Evolutionary conservation across 257 asterid genomes (phyloP).

Genomic region (Phtheirospermum japonicum): DNA sequence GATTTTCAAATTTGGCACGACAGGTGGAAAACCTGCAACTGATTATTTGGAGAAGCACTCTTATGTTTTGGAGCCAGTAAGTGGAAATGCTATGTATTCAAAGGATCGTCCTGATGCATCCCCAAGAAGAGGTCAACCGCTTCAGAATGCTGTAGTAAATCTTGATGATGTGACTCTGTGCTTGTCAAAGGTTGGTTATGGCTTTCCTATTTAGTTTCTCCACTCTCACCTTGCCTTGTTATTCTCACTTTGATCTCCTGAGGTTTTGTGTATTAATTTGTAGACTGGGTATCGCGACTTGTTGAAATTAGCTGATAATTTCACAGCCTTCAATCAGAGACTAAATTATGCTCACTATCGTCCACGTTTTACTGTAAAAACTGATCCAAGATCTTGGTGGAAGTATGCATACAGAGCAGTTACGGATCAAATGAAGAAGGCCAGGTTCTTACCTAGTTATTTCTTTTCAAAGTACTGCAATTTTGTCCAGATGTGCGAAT

Average conservation of each 20-base stretch:
- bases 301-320: conserved; percentile 87
- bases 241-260: conserved; percentile 8
- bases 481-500: conserved; percentile 8
- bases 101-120: conserved; percentile 69
- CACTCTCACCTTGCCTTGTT: conserved; percentile 1
- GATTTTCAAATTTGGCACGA: conserved; percentile 84
- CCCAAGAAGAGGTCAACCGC: conserved; percentile 50
- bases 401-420: conserved; percentile 77
- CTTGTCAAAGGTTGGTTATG: conserved; percentile 71
- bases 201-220: conserved; percentile 21
- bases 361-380: conserved; percentile 59
- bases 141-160: conserved; percentile 76
- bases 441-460: conserved; percentile 50
- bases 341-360: conserved; percentile 85
- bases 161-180: conserved; percentile 94
- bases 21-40: conserved; percentile 71
- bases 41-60: conserved; percentile 51
- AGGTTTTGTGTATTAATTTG: conserved; percentile 28
- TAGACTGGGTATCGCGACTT: conserved; percentile 87
- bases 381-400: conserved; percentile 92
- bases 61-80: conserved; percentile 80
- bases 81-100: conserved; percentile 85
- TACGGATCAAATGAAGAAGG: conserved; percentile 73
- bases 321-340: conserved; percentile 90
- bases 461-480: conserved; percentile 2